Base-by-base conservation (phyloP, 2,329 filamentous ascomycete species). In the Arthrobotrys conoides region DNA sequence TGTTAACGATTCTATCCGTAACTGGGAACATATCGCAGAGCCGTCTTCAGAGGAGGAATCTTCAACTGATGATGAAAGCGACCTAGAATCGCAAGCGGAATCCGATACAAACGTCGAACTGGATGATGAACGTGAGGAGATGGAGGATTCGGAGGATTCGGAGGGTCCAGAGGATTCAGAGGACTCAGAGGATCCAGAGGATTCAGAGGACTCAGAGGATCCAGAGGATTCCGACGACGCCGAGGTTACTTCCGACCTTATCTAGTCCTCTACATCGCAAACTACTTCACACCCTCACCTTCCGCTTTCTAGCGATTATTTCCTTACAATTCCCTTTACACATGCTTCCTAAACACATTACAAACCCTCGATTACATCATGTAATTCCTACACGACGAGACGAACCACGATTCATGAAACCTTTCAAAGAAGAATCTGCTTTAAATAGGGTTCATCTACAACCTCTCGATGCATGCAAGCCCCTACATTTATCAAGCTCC, bases 351-450 rank as follows among this genome's bases (percentile, higher is more conserved):
- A 20, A 16, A 16, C 38, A 10, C 6, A 30, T 9, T 24, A 20
- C 12, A 9, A 30, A 20, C 5, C 27, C n/a, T 48, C 22, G 16
- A 24, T 38, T n/a, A 18, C 20, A 14, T 20, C 53, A 38, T 44
- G 18, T 49, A 36, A 53, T n/a, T n/a, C 46, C 5, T 48, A 55
- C 14, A 30, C 30, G 67, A 51, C 12, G 20, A 41, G 6, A 63
- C 38, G 55, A 59, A 22, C 36, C 22, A 71, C 20, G 67, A 71
- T 53, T 24, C 55, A 71, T 30, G 67, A 71, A 63, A 71, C 22
- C 63, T 36, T 53, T 38, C 38, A n/a, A n/a, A n/a, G n/a, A n/a
- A n/a, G n/a, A n/a, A n/a, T n/a, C 41, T 49, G 2, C 18, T 20
- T 18, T 9, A 2, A 27, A 22, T 9, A 22, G 18, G 8, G 22